A percentile compares a stretch with the other conserved stretches of the same genome.
These are phyloP conservation scores for Neurospora sp. DNA, from an alignment of 495 filamentous ascomycete species.

Conservation along the genomic window DNA sequence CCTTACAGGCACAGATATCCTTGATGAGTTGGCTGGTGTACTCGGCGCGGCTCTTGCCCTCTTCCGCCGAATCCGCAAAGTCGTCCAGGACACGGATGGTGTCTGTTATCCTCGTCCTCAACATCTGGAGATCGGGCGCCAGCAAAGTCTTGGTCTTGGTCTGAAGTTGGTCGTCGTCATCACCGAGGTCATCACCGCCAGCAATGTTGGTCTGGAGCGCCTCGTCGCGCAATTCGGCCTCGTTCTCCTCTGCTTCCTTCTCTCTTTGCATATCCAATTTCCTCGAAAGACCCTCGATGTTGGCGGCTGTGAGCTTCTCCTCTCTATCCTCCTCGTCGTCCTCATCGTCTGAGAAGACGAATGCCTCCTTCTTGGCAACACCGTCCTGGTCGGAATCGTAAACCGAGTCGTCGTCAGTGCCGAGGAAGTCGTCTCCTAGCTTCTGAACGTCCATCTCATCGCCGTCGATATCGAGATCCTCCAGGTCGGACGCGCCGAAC, in stretches of 20 bases:
- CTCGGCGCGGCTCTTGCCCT: conserved; percentile 70
- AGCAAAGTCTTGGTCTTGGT: conserved; percentile 43
- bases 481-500: conserved; percentile 41
- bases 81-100: conserved; percentile 85
- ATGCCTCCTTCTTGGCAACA: conserved; percentile 42
- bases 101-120: conserved; percentile 86
- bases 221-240: conserved; percentile 73
- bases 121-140: conserved; percentile 80
- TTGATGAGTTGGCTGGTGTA: conserved; percentile 79
- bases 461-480: conserved; percentile 41
- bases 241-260: conserved; percentile 64
- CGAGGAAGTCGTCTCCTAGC: conserved; percentile 49
- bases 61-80: conserved; percentile 66
- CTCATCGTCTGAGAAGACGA: conserved; percentile 93
- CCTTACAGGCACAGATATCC: conserved; percentile 68
- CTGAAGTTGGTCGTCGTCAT: conserved; percentile 33
- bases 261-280: conserved; percentile 65
- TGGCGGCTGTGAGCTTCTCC: conserved; percentile 87
- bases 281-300: conserved; percentile 82
- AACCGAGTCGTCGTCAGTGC: conserved; percentile 50
- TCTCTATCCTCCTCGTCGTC: conserved; percentile 81
- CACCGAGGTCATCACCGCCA: conserved; percentile 47
- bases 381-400: conserved; percentile 66
- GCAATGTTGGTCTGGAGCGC: conserved; percentile 92
- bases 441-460: conserved; percentile 28